phyloP scores from a whole-genome alignment of 2,329 filamentous ascomycete species.

The Fusarium xylarioides region DNA sequence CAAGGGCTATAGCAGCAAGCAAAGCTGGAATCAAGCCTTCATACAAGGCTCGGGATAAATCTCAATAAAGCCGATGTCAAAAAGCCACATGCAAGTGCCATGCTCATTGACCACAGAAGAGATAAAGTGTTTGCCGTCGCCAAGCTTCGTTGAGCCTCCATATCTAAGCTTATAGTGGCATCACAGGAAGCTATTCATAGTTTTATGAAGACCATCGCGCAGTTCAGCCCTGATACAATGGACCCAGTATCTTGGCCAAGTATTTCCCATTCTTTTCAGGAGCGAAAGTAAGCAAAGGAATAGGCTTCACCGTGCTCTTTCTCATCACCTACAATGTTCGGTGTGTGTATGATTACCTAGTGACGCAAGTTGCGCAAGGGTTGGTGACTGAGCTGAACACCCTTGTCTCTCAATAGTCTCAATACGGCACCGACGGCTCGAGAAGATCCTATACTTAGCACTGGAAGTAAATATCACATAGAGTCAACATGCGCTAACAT shows the following conservation, averaged over 20 bases:
- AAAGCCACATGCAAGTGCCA: neutral
- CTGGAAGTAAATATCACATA: neutral
- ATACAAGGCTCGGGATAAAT: slow-evolving; percentile 9
- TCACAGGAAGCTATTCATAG: neutral
- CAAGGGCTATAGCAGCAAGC: neutral
- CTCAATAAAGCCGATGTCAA: slow-evolving; percentile 4
- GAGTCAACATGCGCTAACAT: neutral
- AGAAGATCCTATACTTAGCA: neutral
- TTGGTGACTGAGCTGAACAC: neutral
- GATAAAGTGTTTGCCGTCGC: neutral
- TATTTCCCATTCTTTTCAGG: neutral
- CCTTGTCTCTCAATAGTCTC: neutral
- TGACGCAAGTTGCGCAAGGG: neutral
- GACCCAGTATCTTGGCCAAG: neutral
- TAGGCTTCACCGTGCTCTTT: too few relatives aligned
- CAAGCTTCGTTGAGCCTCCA: neutral
- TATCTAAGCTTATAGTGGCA: neutral
- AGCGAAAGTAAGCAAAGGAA: neutral
- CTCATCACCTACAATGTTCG: neutral
- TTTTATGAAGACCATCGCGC: neutral
- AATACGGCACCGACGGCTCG: neutral
- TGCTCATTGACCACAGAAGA: neutral
- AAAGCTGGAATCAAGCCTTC: neutral
- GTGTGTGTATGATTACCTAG: neutral
- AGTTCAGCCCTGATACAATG: neutral